Conservation (phyloP, 176 grass and related monocot genomes). For the Canna indica region DNA sequence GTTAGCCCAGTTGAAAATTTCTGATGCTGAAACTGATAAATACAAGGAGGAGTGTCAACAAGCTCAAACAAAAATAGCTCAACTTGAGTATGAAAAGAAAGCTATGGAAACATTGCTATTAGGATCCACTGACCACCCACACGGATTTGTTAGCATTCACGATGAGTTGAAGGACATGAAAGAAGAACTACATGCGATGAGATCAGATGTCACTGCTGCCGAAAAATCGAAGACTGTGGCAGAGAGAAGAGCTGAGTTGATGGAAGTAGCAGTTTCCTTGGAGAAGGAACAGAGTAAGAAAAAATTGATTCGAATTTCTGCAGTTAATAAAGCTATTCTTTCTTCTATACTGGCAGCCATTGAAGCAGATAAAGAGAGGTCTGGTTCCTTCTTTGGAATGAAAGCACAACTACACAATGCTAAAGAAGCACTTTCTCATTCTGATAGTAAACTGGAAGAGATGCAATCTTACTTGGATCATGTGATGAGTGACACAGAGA, state of each 20-base stretch:
- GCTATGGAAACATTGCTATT: neutral
- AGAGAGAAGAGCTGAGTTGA: too few species aligned
- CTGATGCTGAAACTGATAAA: slow-evolving; percentile 1
- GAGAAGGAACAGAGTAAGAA: slow-evolving; percentile 23
- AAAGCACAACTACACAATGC: slow-evolving; percentile 18
- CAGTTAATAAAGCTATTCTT: slow-evolving; percentile 27
- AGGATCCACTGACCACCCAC: neutral
- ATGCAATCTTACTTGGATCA: slow-evolving; percentile 17
- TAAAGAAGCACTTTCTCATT: neutral
- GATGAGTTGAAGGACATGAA: slow-evolving; percentile 25
- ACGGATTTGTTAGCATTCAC: neutral
- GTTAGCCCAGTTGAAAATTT: neutral
- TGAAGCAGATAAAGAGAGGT: slow-evolving; percentile 39
- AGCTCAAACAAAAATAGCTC: slow-evolving; percentile 10
- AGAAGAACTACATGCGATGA: slow-evolving; percentile 18
- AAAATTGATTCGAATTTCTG: slow-evolving; percentile 14
- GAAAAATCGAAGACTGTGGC: slow-evolving; percentile 12
- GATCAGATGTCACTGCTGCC: slow-evolving; percentile 14
- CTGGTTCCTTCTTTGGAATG: slow-evolving; percentile 30
- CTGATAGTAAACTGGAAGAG: slow-evolving; percentile 10
- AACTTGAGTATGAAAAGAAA: slow-evolving; percentile 6
- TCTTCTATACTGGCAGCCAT: slow-evolving; percentile 24
- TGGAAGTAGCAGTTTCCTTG: too few species aligned
- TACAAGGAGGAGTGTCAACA: neutral
- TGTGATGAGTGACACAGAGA: slow-evolving; percentile 23